Conservation (phyloP, 2,329 filamentous ascomycete genomes). For the Aspergillus sclerotialis region DNA sequence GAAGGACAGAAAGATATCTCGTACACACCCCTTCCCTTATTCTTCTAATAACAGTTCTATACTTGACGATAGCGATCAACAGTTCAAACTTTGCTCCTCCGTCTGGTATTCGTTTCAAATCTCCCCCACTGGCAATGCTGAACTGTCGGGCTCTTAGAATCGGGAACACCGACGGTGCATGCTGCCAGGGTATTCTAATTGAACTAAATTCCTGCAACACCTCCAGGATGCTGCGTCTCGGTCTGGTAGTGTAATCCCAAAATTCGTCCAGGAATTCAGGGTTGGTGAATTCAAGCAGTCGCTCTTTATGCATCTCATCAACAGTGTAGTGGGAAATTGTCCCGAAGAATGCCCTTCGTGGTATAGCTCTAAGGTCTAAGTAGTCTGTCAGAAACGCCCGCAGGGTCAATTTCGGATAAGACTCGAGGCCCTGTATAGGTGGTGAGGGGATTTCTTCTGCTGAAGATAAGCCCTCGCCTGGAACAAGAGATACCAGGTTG, state of each 20-base stretch:
- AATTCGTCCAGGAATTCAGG: constrained; percentile 80
- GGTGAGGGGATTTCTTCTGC: constrained; percentile 18
- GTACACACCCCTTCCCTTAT: constrained; percentile 85
- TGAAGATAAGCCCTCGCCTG: constrained; percentile 15
- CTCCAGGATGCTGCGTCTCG: constrained; percentile 84
- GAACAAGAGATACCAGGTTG: constrained; percentile 50
- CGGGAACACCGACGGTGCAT: constrained; percentile 68
- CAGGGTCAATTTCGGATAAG: constrained; percentile 50
- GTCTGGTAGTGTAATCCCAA: constrained; percentile 90
- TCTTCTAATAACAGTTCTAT: constrained; percentile 77
- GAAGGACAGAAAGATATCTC: constrained; percentile 67
- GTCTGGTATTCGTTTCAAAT: constrained; percentile 30
- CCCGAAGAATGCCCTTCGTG: constrained; percentile 77
- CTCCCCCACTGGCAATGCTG: constrained; percentile 75
- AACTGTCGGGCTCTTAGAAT: constrained; percentile 83
- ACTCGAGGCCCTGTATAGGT: constrained; percentile 29
- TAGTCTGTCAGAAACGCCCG: constrained; percentile 72
- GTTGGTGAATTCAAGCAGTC: constrained; percentile 75
- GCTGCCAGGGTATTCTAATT: constrained; percentile 71
- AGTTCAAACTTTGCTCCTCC: constrained; percentile 57
- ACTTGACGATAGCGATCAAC: constrained; percentile 82
- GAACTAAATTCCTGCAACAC: constrained; percentile 83
- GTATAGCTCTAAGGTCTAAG: constrained; percentile 84
- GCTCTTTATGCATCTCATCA: constrained; percentile 67
- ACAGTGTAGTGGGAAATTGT: constrained; percentile 68